These are phyloP conservation scores for Byssoonygena ceratinophila DNA, from an alignment of 2,329 filamentous ascomycete genomes.

Conservation along the genomic window DNA sequence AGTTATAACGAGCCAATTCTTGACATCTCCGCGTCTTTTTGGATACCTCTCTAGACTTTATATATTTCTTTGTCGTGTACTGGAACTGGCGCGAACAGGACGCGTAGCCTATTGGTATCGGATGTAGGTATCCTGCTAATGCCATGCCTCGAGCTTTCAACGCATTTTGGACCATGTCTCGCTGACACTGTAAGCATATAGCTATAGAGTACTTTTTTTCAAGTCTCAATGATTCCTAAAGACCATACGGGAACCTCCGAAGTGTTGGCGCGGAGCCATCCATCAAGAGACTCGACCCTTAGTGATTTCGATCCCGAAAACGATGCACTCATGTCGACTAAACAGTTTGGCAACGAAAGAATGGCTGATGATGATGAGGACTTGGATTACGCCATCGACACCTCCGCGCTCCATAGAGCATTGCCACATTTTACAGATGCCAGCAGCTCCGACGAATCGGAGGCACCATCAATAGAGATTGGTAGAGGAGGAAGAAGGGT, in stretches of 20 bases:
- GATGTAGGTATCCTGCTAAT: neutral
- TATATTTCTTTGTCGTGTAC: neutral
- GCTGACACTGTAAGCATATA: neutral
- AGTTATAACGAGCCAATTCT: neutral
- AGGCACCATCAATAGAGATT: constrained; percentile 47
- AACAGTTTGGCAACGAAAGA: constrained; percentile 20
- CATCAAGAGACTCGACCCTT: constrained; percentile 17
- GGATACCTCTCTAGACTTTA: neutral
- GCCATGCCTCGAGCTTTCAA: too few relatives aligned
- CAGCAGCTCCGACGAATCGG: constrained; percentile 33
- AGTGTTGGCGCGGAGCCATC: constrained; percentile 20
- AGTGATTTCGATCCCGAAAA: constrained; percentile 36
- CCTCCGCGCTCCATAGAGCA: constrained; percentile 37
- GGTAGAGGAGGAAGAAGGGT: constrained; percentile 42
- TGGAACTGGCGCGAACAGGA: neutral
- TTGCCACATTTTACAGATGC: constrained; percentile 42
- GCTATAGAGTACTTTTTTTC: neutral
- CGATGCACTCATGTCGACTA: constrained; percentile 34
- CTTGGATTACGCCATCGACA: constrained; percentile 37
- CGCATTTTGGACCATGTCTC: neutral
- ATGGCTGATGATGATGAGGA: constrained; percentile 24
- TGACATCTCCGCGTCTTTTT: neutral
- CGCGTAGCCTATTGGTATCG: neutral
- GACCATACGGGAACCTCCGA: constrained; percentile 20
- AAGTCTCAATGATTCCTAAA: neutral